These are phyloP conservation scores for Rhynchosporium graminicola DNA, from an alignment of 2,329 filamentous ascomycete species.

Conservation along the genomic window DNA sequence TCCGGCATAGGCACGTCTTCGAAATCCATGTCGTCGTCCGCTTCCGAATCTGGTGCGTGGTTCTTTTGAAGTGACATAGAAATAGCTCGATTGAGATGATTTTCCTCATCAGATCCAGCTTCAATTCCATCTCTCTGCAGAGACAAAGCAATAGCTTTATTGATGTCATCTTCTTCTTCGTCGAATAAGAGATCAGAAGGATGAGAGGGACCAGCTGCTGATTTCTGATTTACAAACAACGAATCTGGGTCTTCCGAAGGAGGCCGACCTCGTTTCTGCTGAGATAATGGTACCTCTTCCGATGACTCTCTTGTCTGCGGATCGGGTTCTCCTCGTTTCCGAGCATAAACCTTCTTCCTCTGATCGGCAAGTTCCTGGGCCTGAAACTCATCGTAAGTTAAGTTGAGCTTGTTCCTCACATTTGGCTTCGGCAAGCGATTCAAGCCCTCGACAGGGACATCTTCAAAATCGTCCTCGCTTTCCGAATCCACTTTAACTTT, in stretches of 20 bases:
- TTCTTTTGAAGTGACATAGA: constrained; percentile 78
- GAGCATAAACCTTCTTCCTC: constrained; percentile 28
- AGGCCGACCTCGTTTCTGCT: constrained; percentile 17
- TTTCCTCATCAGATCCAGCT: constrained; percentile 59
- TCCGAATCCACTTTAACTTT: constrained; percentile 60
- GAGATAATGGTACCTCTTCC: constrained; percentile 22
- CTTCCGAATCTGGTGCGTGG: constrained; percentile 43
- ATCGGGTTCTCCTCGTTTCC: constrained; percentile 21
- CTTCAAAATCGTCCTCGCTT: constrained; percentile 59
- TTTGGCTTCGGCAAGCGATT: constrained; percentile 40
- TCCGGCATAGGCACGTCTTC: constrained; percentile 54
- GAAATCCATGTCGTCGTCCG: constrained; percentile 44
- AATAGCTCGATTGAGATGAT: constrained; percentile 79
- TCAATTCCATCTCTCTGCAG: constrained; percentile 52
- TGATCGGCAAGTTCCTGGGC: constrained; percentile 35
- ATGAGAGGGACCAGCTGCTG: constrained; percentile 20
- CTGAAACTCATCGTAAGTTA: constrained; percentile 35
- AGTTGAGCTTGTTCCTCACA: constrained; percentile 22
- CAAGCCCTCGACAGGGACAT: constrained; percentile 42
- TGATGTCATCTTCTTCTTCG: constrained; percentile 65
- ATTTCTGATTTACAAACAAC: constrained; percentile 36
- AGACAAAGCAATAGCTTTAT: constrained; percentile 80
- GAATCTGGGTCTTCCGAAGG: constrained; percentile 32
- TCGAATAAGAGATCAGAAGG: constrained; percentile 22
- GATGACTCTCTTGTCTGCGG: constrained; percentile 20